Base-by-base conservation (phyloP, 768 basidiomycete genomes). In the Gyrodon lividus region DNA sequence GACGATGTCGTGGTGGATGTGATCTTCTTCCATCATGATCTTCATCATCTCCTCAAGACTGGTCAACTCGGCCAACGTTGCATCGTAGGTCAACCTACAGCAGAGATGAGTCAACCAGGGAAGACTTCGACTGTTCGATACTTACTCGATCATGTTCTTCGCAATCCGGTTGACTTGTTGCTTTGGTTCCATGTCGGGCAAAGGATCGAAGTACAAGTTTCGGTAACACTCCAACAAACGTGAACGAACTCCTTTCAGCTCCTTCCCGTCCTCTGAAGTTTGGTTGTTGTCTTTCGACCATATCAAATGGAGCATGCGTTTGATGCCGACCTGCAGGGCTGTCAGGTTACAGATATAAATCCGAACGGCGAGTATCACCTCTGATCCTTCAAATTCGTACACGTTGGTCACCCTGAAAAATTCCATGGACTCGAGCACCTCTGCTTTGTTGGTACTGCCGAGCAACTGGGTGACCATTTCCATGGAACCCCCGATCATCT, bases 41-140 rank as follows among this genome's bases (percentile, higher is more conserved):
- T 91, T 81, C 85, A 99, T 86, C 78, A 98, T 87, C 70, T 98
- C 94, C 64, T 99, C 97, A 46, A 98, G 72, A 59, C 92, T 95
- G 1, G 95, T 99, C 37, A 99, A 73, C 66, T 98, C 95, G 1
- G 97, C 97, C 23, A 99, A 76, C 0, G 93, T 95, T 1, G 96
- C 90, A 14, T 87, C 83, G 63, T 92, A 95, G 0, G 97, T 98
- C 37, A 88, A 76, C 66, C 96, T 98, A 46, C 8, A 3, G 17
- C 48, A 34, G 46, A 53, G 35, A 39, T 30, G 40, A 26, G 52
- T 23, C 35, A 44, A 35, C 4, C 1, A 50, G 5, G 10, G 34
- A 10, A 35, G 26, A 38, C 40, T 24, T 13, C 4, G 28, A 6
- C 30, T 6, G 4, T 23, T 23, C 1, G 26, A 31, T 22, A 70